phyloP scores from a whole-genome alignment of 2,329 filamentous ascomycete species.

The Fusarium tricinctum region DNA sequence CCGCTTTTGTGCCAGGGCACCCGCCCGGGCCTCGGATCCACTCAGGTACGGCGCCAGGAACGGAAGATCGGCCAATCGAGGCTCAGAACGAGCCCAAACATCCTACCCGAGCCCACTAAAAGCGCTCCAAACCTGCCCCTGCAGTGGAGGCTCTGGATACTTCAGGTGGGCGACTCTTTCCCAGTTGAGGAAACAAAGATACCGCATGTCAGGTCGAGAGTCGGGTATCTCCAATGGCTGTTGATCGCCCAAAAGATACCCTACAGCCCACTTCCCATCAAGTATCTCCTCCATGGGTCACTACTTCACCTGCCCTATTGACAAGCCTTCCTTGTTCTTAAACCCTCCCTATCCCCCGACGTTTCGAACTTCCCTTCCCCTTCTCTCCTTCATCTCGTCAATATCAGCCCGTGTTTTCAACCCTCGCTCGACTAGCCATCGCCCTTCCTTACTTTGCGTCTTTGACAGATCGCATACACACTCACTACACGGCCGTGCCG shows the following conservation, averaged over 20 bases:
- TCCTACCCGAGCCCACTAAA: conserved; percentile 28
- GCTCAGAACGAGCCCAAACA: conserved; percentile 20
- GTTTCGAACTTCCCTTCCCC: conserved; percentile 35
- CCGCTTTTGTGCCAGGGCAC: conserved; percentile 18
- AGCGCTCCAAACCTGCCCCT: conserved; percentile 37
- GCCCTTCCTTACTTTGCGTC: conserved; percentile 57
- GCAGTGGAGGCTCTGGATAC: conserved; percentile 39
- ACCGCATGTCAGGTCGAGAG: conserved; percentile 17
- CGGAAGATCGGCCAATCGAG: conserved; percentile 20
- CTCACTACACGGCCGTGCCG: conserved; percentile 56
- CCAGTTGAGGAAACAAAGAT: conserved; percentile 32
- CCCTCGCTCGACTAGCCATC: conserved; percentile 47
- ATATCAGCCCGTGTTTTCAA: conserved; percentile 39
- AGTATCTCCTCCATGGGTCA: conserved; percentile 23
- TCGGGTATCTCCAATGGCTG: conserved; percentile 14
- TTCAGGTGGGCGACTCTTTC: conserved; percentile 5
- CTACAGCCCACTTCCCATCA: background rate
- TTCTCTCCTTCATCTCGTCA: conserved; percentile 46
- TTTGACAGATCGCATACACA: conserved; percentile 64
- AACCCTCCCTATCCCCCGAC: conserved; percentile 39
- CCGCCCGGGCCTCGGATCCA: conserved; percentile 13
- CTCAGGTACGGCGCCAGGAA: conserved; percentile 29
- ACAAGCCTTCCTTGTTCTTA: conserved; percentile 42
- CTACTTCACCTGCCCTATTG: conserved; percentile 20
- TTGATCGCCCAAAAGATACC: conserved; percentile 17